Evolutionary conservation across 176 grass and related monocot species (phyloP).

Genomic region (Sorghum bicolor): DNA sequence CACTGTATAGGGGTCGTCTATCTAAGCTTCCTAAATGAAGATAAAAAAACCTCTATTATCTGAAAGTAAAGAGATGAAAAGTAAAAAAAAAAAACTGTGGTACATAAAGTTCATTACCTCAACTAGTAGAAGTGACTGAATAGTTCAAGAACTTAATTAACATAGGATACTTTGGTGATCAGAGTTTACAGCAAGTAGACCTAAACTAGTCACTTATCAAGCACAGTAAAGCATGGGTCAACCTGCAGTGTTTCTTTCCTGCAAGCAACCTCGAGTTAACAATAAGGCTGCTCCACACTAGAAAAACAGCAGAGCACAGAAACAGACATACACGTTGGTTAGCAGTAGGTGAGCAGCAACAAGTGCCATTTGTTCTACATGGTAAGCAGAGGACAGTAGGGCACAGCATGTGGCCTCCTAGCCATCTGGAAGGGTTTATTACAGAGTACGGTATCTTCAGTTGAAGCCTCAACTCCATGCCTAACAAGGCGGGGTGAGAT

Average conservation of each 20-base stretch:
- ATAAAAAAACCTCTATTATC: not conserved
- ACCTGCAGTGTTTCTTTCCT: not conserved
- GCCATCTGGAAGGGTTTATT: slow-evolving; percentile 14
- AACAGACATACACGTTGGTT: slow-evolving; percentile 38
- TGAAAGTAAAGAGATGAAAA: slow-evolving; percentile 1
- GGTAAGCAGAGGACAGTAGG: not conserved
- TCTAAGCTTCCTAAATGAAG: not conserved
- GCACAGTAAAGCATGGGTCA: slow-evolving; percentile 17
- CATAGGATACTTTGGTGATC: slow-evolving; percentile 7
- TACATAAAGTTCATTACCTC: not conserved
- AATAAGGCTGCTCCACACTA: not conserved
- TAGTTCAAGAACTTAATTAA: not conserved
- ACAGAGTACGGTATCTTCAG: not conserved
- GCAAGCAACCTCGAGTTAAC: slow-evolving; percentile 21
- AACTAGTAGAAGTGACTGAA: not conserved
- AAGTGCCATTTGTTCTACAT: slow-evolving; percentile 26
- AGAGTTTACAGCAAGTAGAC: not conserved
- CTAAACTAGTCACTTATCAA: not conserved
- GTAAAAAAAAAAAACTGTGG: not conserved
- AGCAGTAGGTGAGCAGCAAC: slow-evolving; percentile 47
- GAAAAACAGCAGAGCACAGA: slow-evolving; percentile 1
- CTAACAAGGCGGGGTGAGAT: not conserved
- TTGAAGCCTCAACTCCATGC: not conserved
- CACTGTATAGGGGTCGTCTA: not conserved
- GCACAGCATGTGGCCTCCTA: slow-evolving; percentile 23